Evolutionary conservation across 441 rosid genomes (phyloP), one percentile per base, ranked within the genome.

Genomic region (Erysimum cheiri): DNA sequence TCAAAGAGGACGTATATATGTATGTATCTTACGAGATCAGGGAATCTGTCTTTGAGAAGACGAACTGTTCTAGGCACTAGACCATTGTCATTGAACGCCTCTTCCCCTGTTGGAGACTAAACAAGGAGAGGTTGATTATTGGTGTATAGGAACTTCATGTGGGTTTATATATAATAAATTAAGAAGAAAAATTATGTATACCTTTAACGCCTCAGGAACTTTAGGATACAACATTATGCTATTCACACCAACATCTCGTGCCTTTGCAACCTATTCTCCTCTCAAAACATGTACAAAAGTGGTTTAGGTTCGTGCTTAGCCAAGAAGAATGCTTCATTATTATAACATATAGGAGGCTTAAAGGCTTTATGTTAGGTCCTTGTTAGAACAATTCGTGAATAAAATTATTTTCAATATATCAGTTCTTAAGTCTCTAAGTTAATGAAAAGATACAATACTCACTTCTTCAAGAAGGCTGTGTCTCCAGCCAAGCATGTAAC

Each of bases 401-500:
- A 36, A 9, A 65, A 26, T 44, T 29, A 35, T 22, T 44, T 44
- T 19, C 14, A 61, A 2, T 9, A 10, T 3, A n/a, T 32, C 36
- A 43, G 6, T 19, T 54, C 7, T 17, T 1, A 46, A n/a, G 64
- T 46, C 37, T 5, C 13, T 33, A 36, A 26, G 4, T 24, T 35
- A 2, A 19, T 22, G 24, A 1, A 56, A 56, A 37, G 49, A 54
- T 17, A 13, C 39, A 49, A 33, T 4, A 73, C 64, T 68, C 64
- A 91, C 97, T 88, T 91, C 96, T 78, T 88, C 80, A 8, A 91
- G 61, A 28, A 91, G 96, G 29, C 98, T 96, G 64, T 84, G 91
- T 79, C 96, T 85, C 98, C 97, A 93, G 35, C 98, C 97, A 79
- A 93, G 93, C 82, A 89, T 88, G 61, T 87, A 90, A 75, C 97